Evolutionary conservation across 495 filamentous ascomycete species (phyloP).

Genomic region (Cercophora scortea): DNA sequence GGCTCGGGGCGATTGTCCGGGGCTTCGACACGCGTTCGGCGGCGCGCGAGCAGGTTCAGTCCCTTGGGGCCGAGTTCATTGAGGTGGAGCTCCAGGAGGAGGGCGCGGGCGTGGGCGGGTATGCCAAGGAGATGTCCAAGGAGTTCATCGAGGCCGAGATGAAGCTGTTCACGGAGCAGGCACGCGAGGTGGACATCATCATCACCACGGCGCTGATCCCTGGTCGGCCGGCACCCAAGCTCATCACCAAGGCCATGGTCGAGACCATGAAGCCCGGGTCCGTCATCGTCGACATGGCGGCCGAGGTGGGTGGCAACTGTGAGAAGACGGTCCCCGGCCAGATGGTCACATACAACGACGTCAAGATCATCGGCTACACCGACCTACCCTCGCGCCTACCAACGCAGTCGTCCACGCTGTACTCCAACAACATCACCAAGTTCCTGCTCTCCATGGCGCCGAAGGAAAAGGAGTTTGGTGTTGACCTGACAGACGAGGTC

Average conservation of each 20-base stretch:
- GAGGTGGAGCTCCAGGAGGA: slow-evolving; percentile 80
- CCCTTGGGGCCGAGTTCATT: slow-evolving; percentile 74
- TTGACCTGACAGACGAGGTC: slow-evolving; percentile 72
- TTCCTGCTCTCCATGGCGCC: slow-evolving; percentile 71
- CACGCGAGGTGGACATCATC: slow-evolving; percentile 76
- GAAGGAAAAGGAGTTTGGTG: slow-evolving; percentile 61
- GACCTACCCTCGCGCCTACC: slow-evolving; percentile 73
- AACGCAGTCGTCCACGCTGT: slow-evolving; percentile 73
- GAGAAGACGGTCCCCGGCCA: slow-evolving; percentile 65
- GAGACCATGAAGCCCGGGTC: slow-evolving; percentile 75
- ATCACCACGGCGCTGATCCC: slow-evolving; percentile 80
- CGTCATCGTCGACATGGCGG: slow-evolving; percentile 72
- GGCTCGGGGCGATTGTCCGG: slow-evolving; percentile 75
- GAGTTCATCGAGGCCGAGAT: slow-evolving; percentile 84
- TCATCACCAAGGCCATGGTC: slow-evolving; percentile 73
- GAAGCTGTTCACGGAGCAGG: slow-evolving; percentile 77
- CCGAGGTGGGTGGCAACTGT: slow-evolving; percentile 75
- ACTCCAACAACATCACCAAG: slow-evolving; percentile 83
- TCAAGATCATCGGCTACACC: slow-evolving; percentile 77
- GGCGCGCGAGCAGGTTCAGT: slow-evolving; percentile 76
- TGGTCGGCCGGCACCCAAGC: slow-evolving; percentile 63
- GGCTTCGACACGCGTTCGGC: slow-evolving; percentile 76
- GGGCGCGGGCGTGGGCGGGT: slow-evolving; percentile 71
- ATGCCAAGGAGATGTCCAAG: slow-evolving; percentile 82
- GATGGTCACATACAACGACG: slow-evolving; percentile 58